phyloP scores from a whole-genome alignment of 2,329 filamentous ascomycete species.

The Sordariomycetes sp. region DNA sequence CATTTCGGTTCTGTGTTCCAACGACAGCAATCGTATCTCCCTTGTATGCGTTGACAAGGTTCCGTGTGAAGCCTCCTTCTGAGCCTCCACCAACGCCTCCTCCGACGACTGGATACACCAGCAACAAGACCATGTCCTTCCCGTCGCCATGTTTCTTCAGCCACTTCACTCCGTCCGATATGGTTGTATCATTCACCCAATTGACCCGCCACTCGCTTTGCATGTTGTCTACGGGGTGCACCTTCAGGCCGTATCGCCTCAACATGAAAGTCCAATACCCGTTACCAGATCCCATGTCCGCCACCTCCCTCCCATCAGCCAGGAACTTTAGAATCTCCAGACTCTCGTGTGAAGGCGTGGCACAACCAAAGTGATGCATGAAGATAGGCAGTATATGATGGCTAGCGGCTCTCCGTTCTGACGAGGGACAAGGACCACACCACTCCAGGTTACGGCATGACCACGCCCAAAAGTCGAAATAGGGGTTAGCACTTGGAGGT shows the following conservation, averaged over 20 bases:
- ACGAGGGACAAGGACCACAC: conserved; percentile 47
- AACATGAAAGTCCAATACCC: conserved; percentile 72
- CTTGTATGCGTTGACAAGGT: conserved; percentile 49
- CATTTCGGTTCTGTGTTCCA: conserved; percentile 66
- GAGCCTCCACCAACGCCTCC: conserved; percentile 53
- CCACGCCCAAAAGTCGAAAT: conserved; percentile 59
- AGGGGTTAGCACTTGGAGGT: conserved; percentile 47
- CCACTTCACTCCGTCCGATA: conserved; percentile 50
- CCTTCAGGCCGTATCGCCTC: conserved; percentile 43
- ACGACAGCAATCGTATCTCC: conserved; percentile 61
- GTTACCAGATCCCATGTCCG: conserved; percentile 63
- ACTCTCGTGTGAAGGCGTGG: conserved; percentile 58
- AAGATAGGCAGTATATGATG: conserved; percentile 65
- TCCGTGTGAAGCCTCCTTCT: conserved; percentile 55
- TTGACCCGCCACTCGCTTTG: conserved; percentile 58
- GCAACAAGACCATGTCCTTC: conserved; percentile 49
- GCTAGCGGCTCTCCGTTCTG: conserved; percentile 41
- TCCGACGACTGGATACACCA: conserved; percentile 67
- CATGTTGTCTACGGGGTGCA: conserved; percentile 57
- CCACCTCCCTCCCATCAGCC: conserved; percentile 41
- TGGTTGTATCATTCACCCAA: conserved; percentile 61
- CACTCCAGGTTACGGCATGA: conserved; percentile 55
- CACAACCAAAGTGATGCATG: conserved; percentile 74
- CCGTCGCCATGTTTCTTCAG: conserved; percentile 38
- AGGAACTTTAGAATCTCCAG: conserved; percentile 51